Base-by-base conservation (phyloP, 192 early-diverging fungal species). In the Coemansia sp. region DNA sequence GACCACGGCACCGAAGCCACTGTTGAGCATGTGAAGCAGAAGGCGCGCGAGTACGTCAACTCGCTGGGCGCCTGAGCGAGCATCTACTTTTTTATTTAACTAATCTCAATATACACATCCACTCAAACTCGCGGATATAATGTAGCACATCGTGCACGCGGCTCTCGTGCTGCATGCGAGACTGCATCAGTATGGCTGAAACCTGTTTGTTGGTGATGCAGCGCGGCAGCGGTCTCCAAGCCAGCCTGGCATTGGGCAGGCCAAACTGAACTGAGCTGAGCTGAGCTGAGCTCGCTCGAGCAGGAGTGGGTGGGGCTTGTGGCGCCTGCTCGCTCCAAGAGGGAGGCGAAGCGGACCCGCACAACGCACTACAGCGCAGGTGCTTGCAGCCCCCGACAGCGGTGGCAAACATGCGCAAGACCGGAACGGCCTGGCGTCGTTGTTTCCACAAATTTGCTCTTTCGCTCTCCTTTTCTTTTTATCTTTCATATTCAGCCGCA, bases 21-120 rank as follows among this genome's bases (percentile, higher is more conserved):
- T 21, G 70, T 93, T 23, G 89, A 93, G 56, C 84, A 91, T 62
- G 97, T 99, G 27, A 98, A 97, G 80, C 69, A 89, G 65, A 81
- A 78, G 44, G 93, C 97, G 14, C 77, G 92, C 57, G 88, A 85
- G 28, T 97, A 95, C 69, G 92, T 98, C 40, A 62, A 69, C 43
- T 73, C 77, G 22, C 60, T 73, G 50, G 58, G 58, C 38, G 62
- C 64, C 1, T 65, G 40, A 61, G 42, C 42, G 30, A 8, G 30
- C 5, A 8, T 4, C 8, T 31, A 31, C 5, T 8, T 6, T 31
- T 31, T 31, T 31, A 44, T 44, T n/a, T 6, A 19, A 44, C 18
- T 44, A 19, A 4, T 44, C 3, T 44, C 19, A 19, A 16, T 38
- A 38, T 16, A 10, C 11, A 38, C n/a, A 16, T 16, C 11, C 12